A percentile compares a stretch with the other conserved stretches of the same genome.
phyloP scores from a whole-genome alignment of 768 basidiomycete genomes.

The Dendrothele bispora region DNA sequence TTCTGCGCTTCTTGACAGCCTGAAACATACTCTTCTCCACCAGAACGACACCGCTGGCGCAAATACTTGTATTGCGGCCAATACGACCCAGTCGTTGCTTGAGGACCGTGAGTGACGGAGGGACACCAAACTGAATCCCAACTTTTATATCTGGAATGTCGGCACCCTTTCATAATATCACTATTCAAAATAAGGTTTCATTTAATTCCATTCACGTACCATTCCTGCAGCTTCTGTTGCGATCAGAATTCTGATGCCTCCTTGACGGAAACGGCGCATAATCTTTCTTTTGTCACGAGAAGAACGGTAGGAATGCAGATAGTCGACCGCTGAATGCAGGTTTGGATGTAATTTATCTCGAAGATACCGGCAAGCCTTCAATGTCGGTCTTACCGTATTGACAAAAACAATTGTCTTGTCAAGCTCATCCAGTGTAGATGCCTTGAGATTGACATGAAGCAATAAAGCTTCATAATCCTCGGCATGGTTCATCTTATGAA shows the following conservation, averaged over 20 bases:
- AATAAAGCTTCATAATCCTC: slow-evolving; percentile 22
- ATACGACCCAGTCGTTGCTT: slow-evolving; percentile 8
- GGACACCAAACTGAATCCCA: slow-evolving; percentile 26
- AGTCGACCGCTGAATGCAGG: neutral
- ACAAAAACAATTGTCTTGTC: slow-evolving; percentile 11
- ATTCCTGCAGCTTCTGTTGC: slow-evolving; percentile 31
- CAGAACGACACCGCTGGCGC: slow-evolving; percentile 5
- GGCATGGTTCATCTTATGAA: slow-evolving; percentile 19
- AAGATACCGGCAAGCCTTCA: neutral
- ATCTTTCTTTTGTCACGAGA: slow-evolving; percentile 11
- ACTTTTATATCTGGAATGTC: too few relatives aligned
- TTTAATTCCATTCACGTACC: slow-evolving; percentile 19
- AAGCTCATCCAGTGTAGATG: neutral
- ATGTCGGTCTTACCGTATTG: neutral
- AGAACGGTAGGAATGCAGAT: slow-evolving; percentile 2
- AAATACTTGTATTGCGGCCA: slow-evolving; percentile 3
- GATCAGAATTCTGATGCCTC: slow-evolving; percentile 22
- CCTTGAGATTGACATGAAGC: slow-evolving; percentile 6
- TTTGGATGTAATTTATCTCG: neutral
- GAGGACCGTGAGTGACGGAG: slow-evolving; percentile 6
- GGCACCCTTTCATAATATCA: too few relatives aligned
- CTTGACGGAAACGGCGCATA: slow-evolving; percentile 18
- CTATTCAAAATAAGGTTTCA: slow-evolving; percentile 28
- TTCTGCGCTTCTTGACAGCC: slow-evolving; percentile 5
- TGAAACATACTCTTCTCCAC: slow-evolving; percentile 12